These are phyloP conservation scores for Elymus sibiricus DNA, from an alignment of 176 grass and related monocot genomes.

Conservation along the genomic window DNA sequence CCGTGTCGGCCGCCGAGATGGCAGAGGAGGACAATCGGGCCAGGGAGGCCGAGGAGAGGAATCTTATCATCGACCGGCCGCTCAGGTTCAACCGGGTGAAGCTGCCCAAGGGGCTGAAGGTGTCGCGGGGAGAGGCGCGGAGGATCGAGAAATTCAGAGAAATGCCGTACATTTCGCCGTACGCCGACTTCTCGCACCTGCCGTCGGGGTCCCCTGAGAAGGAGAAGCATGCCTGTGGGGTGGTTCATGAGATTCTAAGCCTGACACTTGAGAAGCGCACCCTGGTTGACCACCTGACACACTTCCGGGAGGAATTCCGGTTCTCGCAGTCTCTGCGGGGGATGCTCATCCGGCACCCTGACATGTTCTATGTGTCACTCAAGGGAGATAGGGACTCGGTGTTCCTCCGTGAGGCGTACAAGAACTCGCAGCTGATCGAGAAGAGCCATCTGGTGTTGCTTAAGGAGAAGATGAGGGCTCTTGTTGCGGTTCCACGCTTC, in stretches of 20 bases:
- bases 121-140: conserved; percentile 65
- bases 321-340: conserved; percentile 88
- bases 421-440: conserved; percentile 73
- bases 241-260: conserved; percentile 91
- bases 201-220: conserved; percentile 55
- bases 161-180: conserved; percentile 77
- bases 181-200: conserved; percentile 78
- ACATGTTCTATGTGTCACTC: conserved; percentile 93
- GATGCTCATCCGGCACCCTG: conserved; percentile 86
- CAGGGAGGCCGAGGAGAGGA: conserved; percentile 65
- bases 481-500: conserved; percentile 66
- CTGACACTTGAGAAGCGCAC: conserved; percentile 88
- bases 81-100: conserved; percentile 72
- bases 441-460: conserved; percentile 78
- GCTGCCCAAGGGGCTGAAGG: conserved; percentile 73
- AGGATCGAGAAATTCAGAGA: conserved; percentile 58
- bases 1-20: conserved; percentile 70
- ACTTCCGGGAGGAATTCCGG: conserved; percentile 89
- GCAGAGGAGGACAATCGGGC: conserved; percentile 67
- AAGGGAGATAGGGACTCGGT: conserved; percentile 86
- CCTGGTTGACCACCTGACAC: conserved; percentile 82
- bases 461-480: conserved; percentile 96
- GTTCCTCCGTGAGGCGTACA: conserved; percentile 92
- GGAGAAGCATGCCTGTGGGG: conserved; percentile 83
- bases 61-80: conserved; percentile 82